Evolutionary conservation across 2,329 filamentous ascomycete genomes (phyloP).

Genomic region (Magnaporthiopsis incrustans): DNA sequence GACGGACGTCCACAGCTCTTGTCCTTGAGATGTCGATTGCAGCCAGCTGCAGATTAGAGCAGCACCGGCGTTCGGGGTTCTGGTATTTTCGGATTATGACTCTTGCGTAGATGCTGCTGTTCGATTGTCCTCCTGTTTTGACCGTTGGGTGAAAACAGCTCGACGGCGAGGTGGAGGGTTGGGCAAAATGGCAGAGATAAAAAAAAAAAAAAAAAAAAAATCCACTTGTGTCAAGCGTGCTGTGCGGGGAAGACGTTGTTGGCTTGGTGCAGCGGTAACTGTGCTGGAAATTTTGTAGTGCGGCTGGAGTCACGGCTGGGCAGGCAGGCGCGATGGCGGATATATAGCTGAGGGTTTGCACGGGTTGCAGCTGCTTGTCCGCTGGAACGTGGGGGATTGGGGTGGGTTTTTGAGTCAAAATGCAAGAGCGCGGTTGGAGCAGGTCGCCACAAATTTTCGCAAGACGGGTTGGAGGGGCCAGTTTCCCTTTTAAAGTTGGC

Average conservation of each 20-base stretch:
- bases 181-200: neutral
- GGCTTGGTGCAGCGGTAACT: neutral
- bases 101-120: neutral
- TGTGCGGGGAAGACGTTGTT: neutral
- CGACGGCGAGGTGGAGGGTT: no score
- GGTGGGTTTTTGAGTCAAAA: conserved; percentile 1
- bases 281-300: neutral
- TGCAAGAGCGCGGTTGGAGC: conserved; percentile 2
- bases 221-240: neutral
- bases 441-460: conserved; percentile 7
- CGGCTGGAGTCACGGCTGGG: neutral
- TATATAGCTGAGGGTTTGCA: conserved; percentile 2
- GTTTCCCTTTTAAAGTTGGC: conserved; percentile 6
- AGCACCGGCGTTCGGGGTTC: neutral
- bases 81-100: neutral
- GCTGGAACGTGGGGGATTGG: conserved; percentile 7
- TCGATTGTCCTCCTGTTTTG: neutral
- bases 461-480: conserved; percentile 6
- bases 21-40: neutral
- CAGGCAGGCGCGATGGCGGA: conserved; percentile 1
- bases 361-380: neutral
- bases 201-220: neutral
- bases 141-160: no score
- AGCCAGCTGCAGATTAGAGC: neutral
- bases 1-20: neutral